Conservation (phyloP, 352 stramenopile species). For the Globisporangium emineosum region DNA sequence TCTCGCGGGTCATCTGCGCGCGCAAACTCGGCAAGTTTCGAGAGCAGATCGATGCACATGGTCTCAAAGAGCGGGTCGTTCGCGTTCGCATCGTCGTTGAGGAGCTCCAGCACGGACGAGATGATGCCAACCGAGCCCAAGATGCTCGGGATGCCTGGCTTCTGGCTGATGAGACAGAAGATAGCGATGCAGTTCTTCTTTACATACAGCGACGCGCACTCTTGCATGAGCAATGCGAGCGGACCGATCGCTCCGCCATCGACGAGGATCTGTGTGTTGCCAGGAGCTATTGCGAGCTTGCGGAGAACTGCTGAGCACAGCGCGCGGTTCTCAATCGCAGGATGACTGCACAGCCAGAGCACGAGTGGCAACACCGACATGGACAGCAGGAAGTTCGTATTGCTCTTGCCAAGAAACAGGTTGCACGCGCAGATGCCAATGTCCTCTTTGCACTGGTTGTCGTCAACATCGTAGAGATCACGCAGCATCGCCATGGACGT, state of each 20-base stretch:
- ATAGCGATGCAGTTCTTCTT: conserved; percentile 70
- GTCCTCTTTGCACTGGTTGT: conserved; percentile 45
- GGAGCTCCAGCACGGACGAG: conserved; percentile 45
- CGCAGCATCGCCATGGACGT: conserved; percentile 40
- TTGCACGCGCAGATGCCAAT: conserved; percentile 59
- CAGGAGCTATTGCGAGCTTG: conserved; percentile 63
- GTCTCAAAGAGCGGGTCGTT: conserved; percentile 35
- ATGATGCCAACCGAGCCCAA: conserved; percentile 60
- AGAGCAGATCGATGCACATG: conserved; percentile 71
- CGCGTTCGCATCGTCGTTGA: conserved; percentile 30
- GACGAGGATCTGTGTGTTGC: conserved; percentile 61
- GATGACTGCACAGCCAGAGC: conserved; percentile 44
- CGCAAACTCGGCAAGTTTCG: conserved; percentile 56
- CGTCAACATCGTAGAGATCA: conserved; percentile 47
- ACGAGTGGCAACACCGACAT: conserved; percentile 49
- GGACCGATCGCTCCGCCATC: conserved; percentile 51
- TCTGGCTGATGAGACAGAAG: conserved; percentile 56
- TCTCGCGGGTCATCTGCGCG: conserved; percentile 49
- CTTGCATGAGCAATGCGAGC: conserved; percentile 46
- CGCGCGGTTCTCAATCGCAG: conserved; percentile 24
- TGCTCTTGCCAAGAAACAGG: conserved; percentile 59
- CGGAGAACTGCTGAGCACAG: conserved; percentile 60
- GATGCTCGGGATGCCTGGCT: conserved; percentile 35
- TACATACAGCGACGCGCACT: conserved; percentile 34
- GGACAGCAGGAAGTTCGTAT: conserved; percentile 51